Percentiles rank a stretch among this genome's conserved stretches.
Conservation (phyloP, 176 grass and related monocot genomes). For the Alloteropsis semialata region DNA sequence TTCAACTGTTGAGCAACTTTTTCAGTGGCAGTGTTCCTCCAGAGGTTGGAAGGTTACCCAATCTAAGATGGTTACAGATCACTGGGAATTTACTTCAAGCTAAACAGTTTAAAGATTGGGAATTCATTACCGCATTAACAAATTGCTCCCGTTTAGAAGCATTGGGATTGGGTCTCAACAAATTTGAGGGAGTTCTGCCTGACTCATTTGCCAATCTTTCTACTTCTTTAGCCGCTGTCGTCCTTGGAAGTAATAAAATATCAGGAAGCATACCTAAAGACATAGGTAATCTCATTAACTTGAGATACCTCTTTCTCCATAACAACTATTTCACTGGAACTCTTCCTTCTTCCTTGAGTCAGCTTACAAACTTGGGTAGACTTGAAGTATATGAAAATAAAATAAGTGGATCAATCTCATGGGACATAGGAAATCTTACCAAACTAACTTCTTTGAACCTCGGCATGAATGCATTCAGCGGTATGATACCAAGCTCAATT, state of each 20-base stretch:
- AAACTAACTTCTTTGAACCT: constrained; percentile 13
- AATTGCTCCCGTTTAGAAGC: constrained; percentile 27
- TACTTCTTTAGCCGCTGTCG: not conserved
- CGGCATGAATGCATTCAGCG: not conserved
- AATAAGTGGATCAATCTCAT: constrained; percentile 10
- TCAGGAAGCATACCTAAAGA: constrained; percentile 21
- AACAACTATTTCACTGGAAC: constrained; percentile 21
- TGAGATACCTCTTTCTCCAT: not conserved
- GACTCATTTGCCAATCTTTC: constrained; percentile 22
- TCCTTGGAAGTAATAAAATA: not conserved
- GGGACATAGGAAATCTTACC: not conserved
- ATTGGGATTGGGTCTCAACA: not conserved
- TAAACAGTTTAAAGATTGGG: constrained; percentile 9
- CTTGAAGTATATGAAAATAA: not conserved
- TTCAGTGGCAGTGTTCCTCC: constrained; percentile 1
- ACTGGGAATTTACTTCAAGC: not conserved
- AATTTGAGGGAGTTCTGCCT: constrained; percentile 21
- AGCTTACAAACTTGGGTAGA: not conserved
- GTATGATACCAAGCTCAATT: constrained; percentile 16
- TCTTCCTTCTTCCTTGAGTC: constrained; percentile 39
- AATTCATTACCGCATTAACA: constrained; percentile 20
- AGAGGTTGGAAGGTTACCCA: not conserved
- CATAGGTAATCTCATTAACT: constrained; percentile 26
- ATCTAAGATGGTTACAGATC: too few relatives aligned
- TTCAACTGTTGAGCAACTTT: not conserved